Base-by-base conservation (phyloP, 306 rosid species). In the Heteromeles arbutifolia region DNA sequence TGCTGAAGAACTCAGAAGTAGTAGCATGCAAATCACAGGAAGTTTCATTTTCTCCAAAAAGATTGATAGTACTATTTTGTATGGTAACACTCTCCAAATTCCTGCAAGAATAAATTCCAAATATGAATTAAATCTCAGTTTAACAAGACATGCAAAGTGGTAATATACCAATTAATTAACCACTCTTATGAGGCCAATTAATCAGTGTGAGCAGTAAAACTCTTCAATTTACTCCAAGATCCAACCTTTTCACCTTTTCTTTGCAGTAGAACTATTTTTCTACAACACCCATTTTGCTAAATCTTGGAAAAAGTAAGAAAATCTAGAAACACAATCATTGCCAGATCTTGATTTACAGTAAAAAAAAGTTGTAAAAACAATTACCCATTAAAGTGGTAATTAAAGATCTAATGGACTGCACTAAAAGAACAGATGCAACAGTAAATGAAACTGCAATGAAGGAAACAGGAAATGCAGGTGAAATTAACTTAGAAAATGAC, bases 71-170 rank as follows among this genome's bases (percentile, higher is more conserved):
- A 66, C 58, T 48, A 72, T 81, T 77, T 43, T 25, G 67, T 69
- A 79, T 69, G 50, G 7, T 31, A 45, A 75, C 69, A 44, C 85
- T 80, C 90, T 89, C 92, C 85, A 83, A 91, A 84, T 90, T 90
- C 98, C 98, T 91, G 78, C 65, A 79, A 67, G 56, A 75, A 43
- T 37, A 48, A 31, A 69, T 69, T 59, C 62, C 67, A 74, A 28
- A 7, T 67, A 11, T 41, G 69, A 72, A 58, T 77, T 68, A 82
- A 82, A 82, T 86, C 86, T 82, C 76, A 67, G 34, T 4, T 48
- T 65, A 22, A 69, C 25, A 73, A 67, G 63, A 65, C 45, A 48
- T 4, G 50, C n/a, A 45, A 37, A 52, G 54, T 10, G 26, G 25
- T 56, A 65, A 68, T 70, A 41, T 37, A 3, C 11, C 37, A 61